Evolutionary conservation across 345 rosid species (phyloP).

Genomic region (Rhodamnia rubescens): DNA sequence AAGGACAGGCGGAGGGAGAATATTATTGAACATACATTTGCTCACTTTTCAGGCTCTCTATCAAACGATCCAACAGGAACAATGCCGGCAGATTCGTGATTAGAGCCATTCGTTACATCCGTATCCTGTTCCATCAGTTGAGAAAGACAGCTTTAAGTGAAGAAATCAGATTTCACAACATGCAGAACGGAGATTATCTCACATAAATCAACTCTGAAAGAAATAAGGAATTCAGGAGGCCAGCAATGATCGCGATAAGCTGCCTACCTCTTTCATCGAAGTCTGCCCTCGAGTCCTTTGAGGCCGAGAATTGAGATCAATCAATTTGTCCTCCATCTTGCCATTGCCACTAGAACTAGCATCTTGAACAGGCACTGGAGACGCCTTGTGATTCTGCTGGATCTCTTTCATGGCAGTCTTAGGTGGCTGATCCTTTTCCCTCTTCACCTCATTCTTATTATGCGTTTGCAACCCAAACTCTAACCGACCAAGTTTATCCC

Average conservation of each 20-base stretch:
- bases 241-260: not conserved
- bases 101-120: constrained; percentile 35
- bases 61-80: constrained; percentile 55
- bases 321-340: constrained; percentile 26
- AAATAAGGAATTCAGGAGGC: not conserved
- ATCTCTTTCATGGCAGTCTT: constrained; percentile 13
- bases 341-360: constrained; percentile 15
- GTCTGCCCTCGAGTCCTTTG: constrained; percentile 34
- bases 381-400: constrained; percentile 22
- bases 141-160: not conserved
- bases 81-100: constrained; percentile 39
- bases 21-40: constrained; percentile 14
- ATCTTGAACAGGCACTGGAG: constrained; percentile 9
- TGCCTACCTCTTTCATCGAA: constrained; percentile 38
- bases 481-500: constrained; percentile 28
- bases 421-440: constrained; percentile 13
- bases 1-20: not conserved
- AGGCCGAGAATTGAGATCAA: constrained; percentile 74
- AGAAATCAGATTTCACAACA: not conserved
- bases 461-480: constrained; percentile 3
- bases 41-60: constrained; percentile 54
- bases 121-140: constrained; percentile 24
- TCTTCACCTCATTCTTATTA: constrained; percentile 14
- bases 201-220: not conserved
- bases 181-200: not conserved